Evolutionary conservation across 2,329 filamentous ascomycete genomes (phyloP).

Genomic region (Alternaria solani): DNA sequence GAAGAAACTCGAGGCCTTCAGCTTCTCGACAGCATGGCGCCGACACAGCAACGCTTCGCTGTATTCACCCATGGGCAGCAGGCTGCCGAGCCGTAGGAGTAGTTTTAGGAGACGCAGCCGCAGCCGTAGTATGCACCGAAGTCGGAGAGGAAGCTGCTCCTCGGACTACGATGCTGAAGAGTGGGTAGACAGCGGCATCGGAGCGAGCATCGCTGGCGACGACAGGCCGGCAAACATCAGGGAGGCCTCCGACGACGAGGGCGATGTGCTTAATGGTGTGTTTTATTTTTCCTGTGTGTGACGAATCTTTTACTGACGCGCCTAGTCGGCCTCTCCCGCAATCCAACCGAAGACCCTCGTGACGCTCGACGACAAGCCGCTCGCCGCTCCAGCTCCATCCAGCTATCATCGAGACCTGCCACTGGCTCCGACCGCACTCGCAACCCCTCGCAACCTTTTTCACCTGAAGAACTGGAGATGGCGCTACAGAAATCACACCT

Average conservation of each 20-base stretch:
- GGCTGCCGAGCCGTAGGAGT: slow-evolving; percentile 53
- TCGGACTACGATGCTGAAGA: slow-evolving; percentile 51
- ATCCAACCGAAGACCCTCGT: slow-evolving; percentile 44
- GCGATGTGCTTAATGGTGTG: slow-evolving; percentile 56
- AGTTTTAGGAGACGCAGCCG: slow-evolving; percentile 46
- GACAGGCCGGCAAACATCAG: slow-evolving; percentile 47
- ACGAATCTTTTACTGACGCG: slow-evolving; percentile 25
- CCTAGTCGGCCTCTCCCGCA: slow-evolving; percentile 47
- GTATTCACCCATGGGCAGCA: slow-evolving; percentile 60
- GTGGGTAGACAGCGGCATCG: slow-evolving; percentile 48
- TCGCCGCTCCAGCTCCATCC: slow-evolving; percentile 40
- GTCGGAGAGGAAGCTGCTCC: slow-evolving; percentile 48
- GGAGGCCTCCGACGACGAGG: slow-evolving; percentile 57
- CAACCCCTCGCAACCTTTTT: slow-evolving; percentile 51
- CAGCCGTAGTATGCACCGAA: slow-evolving; percentile 38
- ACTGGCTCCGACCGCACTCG: slow-evolving; percentile 39
- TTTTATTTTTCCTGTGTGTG: slow-evolving; percentile 14
- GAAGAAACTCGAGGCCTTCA: slow-evolving; percentile 59
- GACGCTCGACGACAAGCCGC: slow-evolving; percentile 33
- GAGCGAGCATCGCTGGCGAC: slow-evolving; percentile 44
- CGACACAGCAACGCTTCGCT: slow-evolving; percentile 55
- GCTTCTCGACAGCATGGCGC: slow-evolving; percentile 57
- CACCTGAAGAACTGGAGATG: slow-evolving; percentile 55
- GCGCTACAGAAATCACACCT: slow-evolving; percentile 54
- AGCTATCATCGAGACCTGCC: slow-evolving; percentile 33